Evolutionary conservation across 352 stramenopile genomes (phyloP).

Genomic region (Globisporangium heterothallicum): DNA sequence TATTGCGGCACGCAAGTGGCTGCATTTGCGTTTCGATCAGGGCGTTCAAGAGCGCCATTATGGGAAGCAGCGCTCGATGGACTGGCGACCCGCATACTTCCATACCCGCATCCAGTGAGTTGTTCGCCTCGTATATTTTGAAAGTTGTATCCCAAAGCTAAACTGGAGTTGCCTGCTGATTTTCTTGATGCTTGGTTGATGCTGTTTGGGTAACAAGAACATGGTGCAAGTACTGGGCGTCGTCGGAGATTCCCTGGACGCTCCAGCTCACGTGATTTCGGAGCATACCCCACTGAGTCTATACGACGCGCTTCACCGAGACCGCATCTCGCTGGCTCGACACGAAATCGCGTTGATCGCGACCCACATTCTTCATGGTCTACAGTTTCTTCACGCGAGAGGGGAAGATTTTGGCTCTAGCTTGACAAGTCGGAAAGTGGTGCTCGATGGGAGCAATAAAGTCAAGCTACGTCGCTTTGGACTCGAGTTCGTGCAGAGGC

Average conservation of each 20-base stretch:
- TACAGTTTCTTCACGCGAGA: conserved; percentile 38
- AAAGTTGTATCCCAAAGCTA: too few relatives aligned
- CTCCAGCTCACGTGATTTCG: conserved; percentile 28
- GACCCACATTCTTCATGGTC: conserved; percentile 28
- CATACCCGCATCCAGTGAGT: conserved; percentile 34
- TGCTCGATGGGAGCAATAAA: conserved; percentile 28
- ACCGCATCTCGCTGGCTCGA: conserved; percentile 28
- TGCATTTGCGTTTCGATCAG: conserved; percentile 32
- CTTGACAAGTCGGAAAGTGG: conserved; percentile 68
- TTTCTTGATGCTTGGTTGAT: neutral
- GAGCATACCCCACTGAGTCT: conserved; percentile 40
- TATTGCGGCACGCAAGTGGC: conserved; percentile 22
- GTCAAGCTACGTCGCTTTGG: conserved; percentile 59
- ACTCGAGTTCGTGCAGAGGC: conserved; percentile 21
- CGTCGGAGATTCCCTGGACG: conserved; percentile 7
- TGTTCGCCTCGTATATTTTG: conserved; percentile 1
- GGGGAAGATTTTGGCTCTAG: conserved; percentile 33
- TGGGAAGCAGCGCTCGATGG: conserved; percentile 24
- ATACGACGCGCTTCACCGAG: conserved; percentile 48
- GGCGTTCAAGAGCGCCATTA: conserved; percentile 26
- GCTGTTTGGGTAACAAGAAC: conserved; percentile 17
- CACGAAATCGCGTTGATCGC: conserved; percentile 44
- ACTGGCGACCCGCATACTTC: conserved; percentile 22
- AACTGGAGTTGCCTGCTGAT: too few relatives aligned
- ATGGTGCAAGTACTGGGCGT: conserved; percentile 42